Evolutionary conservation across 176 grass and related monocot genomes (phyloP).

Genomic region (Carex myosuroides): DNA sequence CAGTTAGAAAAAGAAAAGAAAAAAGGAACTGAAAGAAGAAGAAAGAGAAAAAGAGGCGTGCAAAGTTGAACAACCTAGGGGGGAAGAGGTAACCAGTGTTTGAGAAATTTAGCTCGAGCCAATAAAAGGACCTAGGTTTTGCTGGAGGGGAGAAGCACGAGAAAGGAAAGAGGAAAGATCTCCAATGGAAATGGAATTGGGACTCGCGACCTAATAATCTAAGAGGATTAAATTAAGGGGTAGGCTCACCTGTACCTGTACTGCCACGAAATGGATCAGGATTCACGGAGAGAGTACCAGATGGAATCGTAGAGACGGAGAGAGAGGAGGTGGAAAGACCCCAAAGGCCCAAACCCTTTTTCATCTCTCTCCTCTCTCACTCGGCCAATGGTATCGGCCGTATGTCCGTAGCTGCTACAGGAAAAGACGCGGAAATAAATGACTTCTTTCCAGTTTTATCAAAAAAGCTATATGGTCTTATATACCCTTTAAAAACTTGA

Average conservation of each 20-base stretch:
- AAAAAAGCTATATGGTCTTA: background rate
- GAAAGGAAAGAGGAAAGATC: constrained; percentile 8
- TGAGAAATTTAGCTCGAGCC: constrained; percentile 18
- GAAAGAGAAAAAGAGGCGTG: background rate
- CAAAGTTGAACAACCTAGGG: background rate
- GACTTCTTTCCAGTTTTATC: background rate
- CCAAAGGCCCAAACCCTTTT: background rate
- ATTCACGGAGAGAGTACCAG: background rate
- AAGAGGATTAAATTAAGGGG: constrained; percentile 11
- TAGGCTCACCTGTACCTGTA: constrained; percentile 18
- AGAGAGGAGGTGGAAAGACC: background rate
- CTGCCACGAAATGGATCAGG: background rate
- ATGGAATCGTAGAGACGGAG: background rate
- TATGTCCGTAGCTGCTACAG: constrained; percentile 25
- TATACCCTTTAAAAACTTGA: background rate
- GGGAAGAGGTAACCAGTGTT: background rate
- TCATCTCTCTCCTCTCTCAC: background rate
- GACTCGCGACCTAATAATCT: constrained; percentile 4
- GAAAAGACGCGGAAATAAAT: constrained; percentile 19
- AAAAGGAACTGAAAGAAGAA: background rate
- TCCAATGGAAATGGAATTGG: constrained; percentile 26
- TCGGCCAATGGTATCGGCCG: constrained; percentile 14
- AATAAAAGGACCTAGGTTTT: constrained; percentile 23
- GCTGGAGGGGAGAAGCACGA: constrained; percentile 10
- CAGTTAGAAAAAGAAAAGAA: background rate